Conservation (phyloP, 2,329 filamentous ascomycete genomes). For the Neoscytalidium dimidiatum region DNA sequence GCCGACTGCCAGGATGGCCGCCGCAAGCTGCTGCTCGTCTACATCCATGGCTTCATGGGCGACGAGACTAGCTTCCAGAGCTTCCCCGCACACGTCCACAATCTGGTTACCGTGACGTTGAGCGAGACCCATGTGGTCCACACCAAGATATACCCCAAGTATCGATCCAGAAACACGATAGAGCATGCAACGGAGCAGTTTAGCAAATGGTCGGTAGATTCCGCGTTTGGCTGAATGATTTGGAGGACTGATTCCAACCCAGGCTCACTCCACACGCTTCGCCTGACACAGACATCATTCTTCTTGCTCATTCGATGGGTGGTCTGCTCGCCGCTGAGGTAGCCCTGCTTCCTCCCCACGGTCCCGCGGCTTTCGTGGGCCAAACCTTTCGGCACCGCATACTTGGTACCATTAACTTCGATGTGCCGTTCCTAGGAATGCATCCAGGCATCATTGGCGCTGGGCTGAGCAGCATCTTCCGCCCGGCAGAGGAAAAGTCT, state of each 20-base stretch:
- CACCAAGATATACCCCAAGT: conserved; percentile 81
- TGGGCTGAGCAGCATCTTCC: conserved; percentile 77
- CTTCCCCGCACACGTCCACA: conserved; percentile 86
- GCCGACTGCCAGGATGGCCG: conserved; percentile 34
- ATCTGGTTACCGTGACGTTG: conserved; percentile 66
- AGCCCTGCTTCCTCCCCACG: conserved; percentile 56
- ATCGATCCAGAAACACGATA: conserved; percentile 73
- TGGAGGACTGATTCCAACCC: conserved; percentile 19
- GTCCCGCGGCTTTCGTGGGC: conserved; percentile 22
- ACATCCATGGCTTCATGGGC: conserved; percentile 89
- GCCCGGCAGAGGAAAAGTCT: conserved; percentile 33
- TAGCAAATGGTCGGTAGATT: conserved; percentile 63
- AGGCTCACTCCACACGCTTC: conserved; percentile 77
- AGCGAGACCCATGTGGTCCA: conserved; percentile 77
- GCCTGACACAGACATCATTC: conserved; percentile 72
- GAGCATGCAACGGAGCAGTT: conserved; percentile 79
- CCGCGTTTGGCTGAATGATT: conserved; percentile 23
- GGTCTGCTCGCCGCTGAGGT: conserved; percentile 82
- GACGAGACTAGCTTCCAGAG: conserved; percentile 83
- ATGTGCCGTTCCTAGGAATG: conserved; percentile 84
- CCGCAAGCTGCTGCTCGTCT: conserved; percentile 71
- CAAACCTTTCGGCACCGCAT: conserved; percentile 69
- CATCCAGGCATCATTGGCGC: conserved; percentile 86
- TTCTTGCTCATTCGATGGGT: conserved; percentile 89
- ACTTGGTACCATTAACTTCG: conserved; percentile 77